Conservation (phyloP, 2,329 filamentous ascomycete genomes). For the Monilinia vaccinii-corymbosi region DNA sequence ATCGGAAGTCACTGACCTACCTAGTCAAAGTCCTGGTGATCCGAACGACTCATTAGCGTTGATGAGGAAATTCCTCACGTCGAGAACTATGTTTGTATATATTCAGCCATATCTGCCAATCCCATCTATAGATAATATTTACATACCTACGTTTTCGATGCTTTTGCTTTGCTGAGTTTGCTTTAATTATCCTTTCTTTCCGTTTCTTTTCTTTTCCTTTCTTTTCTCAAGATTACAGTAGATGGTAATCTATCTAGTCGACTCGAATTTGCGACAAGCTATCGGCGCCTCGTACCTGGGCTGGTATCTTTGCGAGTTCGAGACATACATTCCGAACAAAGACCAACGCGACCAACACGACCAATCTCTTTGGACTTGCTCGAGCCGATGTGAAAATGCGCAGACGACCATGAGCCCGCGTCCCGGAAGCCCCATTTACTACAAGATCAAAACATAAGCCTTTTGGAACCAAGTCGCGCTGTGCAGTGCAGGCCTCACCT, state of each 20-base stretch:
- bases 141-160: neutral
- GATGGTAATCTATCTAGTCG: neutral
- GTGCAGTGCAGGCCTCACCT: slow-evolving; percentile 10
- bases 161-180: neutral
- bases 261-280: slow-evolving; percentile 2
- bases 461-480: slow-evolving; percentile 4
- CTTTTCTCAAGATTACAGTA: neutral
- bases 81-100: neutral
- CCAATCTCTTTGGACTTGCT: slow-evolving; percentile 5
- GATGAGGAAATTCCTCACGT: too few relatives aligned
- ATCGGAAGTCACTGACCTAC: too few relatives aligned
- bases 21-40: too few relatives aligned
- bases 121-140: neutral
- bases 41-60: too few relatives aligned
- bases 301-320: slow-evolving; percentile 3
- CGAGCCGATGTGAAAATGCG: slow-evolving; percentile 7
- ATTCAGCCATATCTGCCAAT: neutral
- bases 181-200: too few relatives aligned
- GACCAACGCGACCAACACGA: slow-evolving; percentile 6
- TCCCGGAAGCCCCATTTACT: slow-evolving; percentile 6
- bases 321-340: slow-evolving; percentile 5
- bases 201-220: too few relatives aligned
- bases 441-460: slow-evolving; percentile 7
- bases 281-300: slow-evolving; percentile 3
- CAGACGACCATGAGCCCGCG: slow-evolving; percentile 8